A percentile compares a stretch with the other conserved stretches of the same genome.
Evolutionary conservation across 805 yeast genomes (phyloP).

Genomic region (Barnettozyma sp.): DNA sequence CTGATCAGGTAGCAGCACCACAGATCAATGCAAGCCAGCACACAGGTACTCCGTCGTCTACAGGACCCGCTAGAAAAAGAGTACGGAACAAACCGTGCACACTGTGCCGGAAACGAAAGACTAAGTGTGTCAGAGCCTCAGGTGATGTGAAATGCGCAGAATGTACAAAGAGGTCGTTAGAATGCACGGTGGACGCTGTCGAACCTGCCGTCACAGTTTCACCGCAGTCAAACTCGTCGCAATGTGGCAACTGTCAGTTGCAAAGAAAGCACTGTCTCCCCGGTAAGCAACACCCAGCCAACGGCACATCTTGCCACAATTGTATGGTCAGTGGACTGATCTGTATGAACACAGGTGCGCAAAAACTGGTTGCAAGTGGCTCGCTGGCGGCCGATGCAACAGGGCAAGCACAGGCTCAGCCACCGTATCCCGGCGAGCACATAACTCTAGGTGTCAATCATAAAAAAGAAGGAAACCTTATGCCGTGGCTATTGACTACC

Average conservation of each 20-base stretch:
- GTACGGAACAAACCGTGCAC: conserved; percentile 32
- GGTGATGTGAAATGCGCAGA: conserved; percentile 23
- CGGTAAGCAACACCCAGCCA: too few relatives aligned
- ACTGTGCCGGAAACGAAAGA: conserved; percentile 32
- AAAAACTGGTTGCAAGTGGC: neutral
- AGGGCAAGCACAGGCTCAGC: too few relatives aligned
- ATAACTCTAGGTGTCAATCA: conserved; percentile 2
- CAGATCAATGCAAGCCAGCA: too few relatives aligned
- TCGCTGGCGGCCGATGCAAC: neutral
- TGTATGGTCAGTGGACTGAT: conserved; percentile 11
- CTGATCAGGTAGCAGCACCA: too few relatives aligned
- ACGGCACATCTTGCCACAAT: conserved; percentile 17
- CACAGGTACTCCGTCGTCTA: neutral
- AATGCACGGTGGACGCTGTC: conserved; percentile 23
- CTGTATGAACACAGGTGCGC: conserved; percentile 1
- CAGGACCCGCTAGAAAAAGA: conserved; percentile 8
- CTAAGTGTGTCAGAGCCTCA: conserved; percentile 26
- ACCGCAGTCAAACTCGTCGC: too few relatives aligned
- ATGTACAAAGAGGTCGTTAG: conserved; percentile 26
- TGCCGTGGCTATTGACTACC: neutral
- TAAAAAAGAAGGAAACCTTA: conserved; percentile 1
- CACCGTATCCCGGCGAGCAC: too few relatives aligned
- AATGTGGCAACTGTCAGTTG: conserved; percentile 12
- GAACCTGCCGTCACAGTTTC: too few relatives aligned
- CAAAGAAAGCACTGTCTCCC: conserved; percentile 17